Evolutionary conservation across 2,329 filamentous ascomycete genomes (phyloP).

Genomic region (Xylaria sp.): DNA sequence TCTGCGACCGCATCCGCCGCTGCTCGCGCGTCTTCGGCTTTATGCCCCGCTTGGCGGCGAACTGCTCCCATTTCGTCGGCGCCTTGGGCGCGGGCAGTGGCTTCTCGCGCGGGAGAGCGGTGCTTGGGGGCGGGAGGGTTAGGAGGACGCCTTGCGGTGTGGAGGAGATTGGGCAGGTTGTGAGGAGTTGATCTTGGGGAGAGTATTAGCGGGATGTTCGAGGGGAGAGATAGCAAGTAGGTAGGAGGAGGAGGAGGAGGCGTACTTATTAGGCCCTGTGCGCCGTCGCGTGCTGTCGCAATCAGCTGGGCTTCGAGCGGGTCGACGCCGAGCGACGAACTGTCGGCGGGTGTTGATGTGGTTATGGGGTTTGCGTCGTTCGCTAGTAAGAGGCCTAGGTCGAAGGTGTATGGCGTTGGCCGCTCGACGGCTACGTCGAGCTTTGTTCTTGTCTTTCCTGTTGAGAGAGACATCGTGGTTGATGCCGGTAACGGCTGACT

Average conservation of each 20-base stretch:
- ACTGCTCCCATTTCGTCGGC: constrained; percentile 94
- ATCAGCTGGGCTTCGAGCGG: constrained; percentile 75
- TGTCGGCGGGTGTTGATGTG: constrained; percentile 39
- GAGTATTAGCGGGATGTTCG: constrained; percentile 3
- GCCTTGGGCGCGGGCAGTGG: constrained; percentile 83
- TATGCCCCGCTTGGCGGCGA: constrained; percentile 97
- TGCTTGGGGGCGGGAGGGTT: constrained; percentile 76
- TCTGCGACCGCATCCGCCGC: constrained; percentile 74
- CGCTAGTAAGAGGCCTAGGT: constrained; percentile 78
- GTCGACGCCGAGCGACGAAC: constrained; percentile 60
- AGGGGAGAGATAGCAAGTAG: not conserved
- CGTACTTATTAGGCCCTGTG: constrained; percentile 88
- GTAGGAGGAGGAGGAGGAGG: not conserved
- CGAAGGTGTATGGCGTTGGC: constrained; percentile 50
- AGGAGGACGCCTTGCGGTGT: constrained; percentile 79
- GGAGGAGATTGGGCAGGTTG: constrained; percentile 82
- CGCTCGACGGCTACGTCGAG: constrained; percentile 48
- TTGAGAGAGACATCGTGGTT: constrained; percentile 40
- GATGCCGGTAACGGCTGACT: constrained; percentile 7
- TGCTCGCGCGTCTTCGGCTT: constrained; percentile 85
- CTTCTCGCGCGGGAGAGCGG: constrained; percentile 87
- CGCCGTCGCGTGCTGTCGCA: constrained; percentile 83
- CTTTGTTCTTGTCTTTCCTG: constrained; percentile 42
- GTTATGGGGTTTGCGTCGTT: constrained; percentile 82
- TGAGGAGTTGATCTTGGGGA: constrained; percentile 75